Evolutionary conservation across 345 rosid genomes (phyloP).

Genomic region (Erodium maritimum): DNA sequence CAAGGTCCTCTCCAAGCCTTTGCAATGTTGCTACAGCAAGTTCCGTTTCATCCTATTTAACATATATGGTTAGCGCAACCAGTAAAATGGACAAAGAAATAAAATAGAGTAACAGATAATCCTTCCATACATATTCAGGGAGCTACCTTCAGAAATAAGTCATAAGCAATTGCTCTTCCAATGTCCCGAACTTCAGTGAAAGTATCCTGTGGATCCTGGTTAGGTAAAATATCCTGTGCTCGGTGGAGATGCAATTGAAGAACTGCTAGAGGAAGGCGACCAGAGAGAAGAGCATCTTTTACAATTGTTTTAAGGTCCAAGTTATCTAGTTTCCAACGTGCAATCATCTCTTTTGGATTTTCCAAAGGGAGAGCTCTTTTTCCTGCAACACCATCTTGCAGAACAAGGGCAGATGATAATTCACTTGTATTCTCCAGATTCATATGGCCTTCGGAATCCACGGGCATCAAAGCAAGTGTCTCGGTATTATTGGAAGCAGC

Average conservation of each 20-base stretch:
- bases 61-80: conserved; percentile 18
- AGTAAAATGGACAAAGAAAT: background rate
- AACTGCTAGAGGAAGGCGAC: conserved; percentile 95
- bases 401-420: conserved; percentile 36
- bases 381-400: conserved; percentile 27
- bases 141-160: conserved; percentile 77
- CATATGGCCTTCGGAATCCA: conserved; percentile 25
- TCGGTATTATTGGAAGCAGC: conserved; percentile 14
- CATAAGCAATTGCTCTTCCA: conserved; percentile 93
- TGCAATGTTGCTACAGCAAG: conserved; percentile 79
- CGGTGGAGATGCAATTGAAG: conserved; percentile 92
- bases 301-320: conserved; percentile 83
- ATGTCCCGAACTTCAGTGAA: conserved; percentile 83
- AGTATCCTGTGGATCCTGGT: conserved; percentile 55
- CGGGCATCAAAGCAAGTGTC: conserved; percentile 48
- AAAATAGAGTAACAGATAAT: conserved; percentile 13
- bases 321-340: conserved; percentile 80
- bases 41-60: conserved; percentile 74
- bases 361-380: conserved; percentile 62
- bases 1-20: conserved; percentile 90
- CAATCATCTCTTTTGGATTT: conserved; percentile 94
- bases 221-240: conserved; percentile 39
- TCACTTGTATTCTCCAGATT: conserved; percentile 34
- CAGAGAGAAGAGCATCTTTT: conserved; percentile 83
- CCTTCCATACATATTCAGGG: conserved; percentile 12